phyloP scores from a whole-genome alignment of 148 eudicot genomes.

The Chenopodium album region DNA sequence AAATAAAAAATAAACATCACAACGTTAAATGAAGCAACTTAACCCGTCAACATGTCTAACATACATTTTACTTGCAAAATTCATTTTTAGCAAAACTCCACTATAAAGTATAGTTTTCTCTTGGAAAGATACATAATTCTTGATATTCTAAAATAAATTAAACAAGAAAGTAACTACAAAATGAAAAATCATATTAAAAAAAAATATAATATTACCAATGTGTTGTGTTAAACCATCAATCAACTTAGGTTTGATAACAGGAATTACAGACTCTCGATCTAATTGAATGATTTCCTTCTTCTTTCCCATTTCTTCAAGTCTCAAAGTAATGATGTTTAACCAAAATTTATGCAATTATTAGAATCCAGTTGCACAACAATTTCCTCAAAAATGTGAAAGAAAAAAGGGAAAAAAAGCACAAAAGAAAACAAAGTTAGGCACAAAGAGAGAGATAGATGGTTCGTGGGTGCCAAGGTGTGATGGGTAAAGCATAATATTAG shows the following conservation, averaged over 20 bases:
- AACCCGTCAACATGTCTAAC: too few relatives aligned
- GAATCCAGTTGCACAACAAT: neutral
- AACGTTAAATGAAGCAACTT: too few relatives aligned
- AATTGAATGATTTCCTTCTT: slow-evolving; percentile 59
- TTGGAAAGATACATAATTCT: neutral
- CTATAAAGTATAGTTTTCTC: too few relatives aligned
- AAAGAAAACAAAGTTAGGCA: neutral
- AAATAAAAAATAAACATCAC: too few relatives aligned
- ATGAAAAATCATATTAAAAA: neutral
- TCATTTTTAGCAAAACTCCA: too few relatives aligned
- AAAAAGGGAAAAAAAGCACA: neutral
- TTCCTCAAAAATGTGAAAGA: neutral
- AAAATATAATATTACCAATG: slow-evolving; percentile 39
- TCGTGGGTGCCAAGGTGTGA: neutral
- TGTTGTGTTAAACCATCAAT: slow-evolving; percentile 56
- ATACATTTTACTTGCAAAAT: too few relatives aligned
- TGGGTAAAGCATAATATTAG: slow-evolving; percentile 19
- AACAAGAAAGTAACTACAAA: neutral
- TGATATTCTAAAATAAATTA: neutral
- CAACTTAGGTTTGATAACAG: slow-evolving; percentile 60
- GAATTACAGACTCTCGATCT: slow-evolving; percentile 80
- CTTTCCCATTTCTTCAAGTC: slow-evolving; percentile 27
- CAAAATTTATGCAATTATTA: neutral
- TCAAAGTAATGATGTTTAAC: neutral
- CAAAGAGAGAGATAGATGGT: too few relatives aligned